Evolutionary conservation across 257 asterid genomes (phyloP).

Genomic region (Scutellaria galericulata): DNA sequence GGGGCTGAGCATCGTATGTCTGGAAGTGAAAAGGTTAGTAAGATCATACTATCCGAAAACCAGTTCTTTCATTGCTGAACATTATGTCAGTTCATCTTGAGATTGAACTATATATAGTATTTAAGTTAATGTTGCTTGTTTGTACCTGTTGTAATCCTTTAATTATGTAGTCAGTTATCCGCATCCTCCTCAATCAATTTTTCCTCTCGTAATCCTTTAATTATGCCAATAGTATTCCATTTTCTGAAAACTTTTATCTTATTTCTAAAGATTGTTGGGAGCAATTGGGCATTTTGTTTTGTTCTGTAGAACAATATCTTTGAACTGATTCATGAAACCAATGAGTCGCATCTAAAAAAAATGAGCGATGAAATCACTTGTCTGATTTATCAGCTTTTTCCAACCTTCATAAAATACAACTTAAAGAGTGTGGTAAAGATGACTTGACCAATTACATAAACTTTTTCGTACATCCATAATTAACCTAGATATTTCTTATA

Average conservation of each 20-base stretch:
- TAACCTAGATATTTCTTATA: neutral
- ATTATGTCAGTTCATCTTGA: neutral
- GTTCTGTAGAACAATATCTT: neutral
- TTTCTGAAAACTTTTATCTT: too few relatives aligned
- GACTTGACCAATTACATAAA: neutral
- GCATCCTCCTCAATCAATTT: neutral
- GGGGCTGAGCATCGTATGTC: conserved; percentile 61
- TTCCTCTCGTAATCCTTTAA: too few relatives aligned
- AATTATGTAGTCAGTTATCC: conserved; percentile 1
- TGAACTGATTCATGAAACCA: too few relatives aligned
- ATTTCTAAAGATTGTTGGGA: neutral
- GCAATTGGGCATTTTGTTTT: neutral
- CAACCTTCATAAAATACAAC: neutral
- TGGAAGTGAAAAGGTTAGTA: conserved; percentile 70
- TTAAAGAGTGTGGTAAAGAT: neutral
- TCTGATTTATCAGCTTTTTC: neutral
- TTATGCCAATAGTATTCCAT: too few relatives aligned
- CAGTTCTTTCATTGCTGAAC: neutral
- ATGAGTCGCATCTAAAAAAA: too few relatives aligned
- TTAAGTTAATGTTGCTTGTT: neutral
- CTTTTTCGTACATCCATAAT: neutral
- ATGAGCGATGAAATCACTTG: neutral
- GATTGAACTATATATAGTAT: neutral
- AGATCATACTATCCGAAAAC: neutral
- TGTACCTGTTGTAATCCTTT: neutral